Conservation (phyloP, 495 filamentous ascomycete genomes). For the Penicillium tannophilum region DNA sequence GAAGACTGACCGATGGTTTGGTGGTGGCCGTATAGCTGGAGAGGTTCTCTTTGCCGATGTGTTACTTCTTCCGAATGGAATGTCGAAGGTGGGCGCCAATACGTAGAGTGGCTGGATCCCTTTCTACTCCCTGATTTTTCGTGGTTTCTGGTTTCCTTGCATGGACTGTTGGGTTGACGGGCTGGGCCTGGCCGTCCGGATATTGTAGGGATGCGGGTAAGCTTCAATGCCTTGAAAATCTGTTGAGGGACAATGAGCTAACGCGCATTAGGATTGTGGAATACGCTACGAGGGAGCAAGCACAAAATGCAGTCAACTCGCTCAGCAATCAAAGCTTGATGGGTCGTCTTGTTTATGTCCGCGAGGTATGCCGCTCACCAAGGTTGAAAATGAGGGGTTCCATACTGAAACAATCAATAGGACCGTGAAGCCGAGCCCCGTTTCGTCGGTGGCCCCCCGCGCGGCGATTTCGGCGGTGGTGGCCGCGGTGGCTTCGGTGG, state of each 20-base stretch:
- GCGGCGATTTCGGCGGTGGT: conserved; percentile 66
- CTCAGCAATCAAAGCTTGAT: conserved; percentile 99
- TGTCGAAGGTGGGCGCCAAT: conserved; percentile 99
- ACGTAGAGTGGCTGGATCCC: conserved; percentile 86
- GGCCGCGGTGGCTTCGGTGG: conserved; percentile 41
- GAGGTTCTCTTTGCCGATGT: conserved; percentile 99
- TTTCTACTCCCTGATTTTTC: conserved; percentile 48
- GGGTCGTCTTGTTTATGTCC: conserved; percentile 97
- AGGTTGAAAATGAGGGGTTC: background rate
- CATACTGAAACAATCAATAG: conserved; percentile 41
- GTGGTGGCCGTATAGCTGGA: conserved; percentile 66
- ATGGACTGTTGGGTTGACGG: conserved; percentile 99
- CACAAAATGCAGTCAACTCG: conserved; percentile 93
- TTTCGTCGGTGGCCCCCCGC: conserved; percentile 75
- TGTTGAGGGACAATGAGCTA: conserved; percentile 28
- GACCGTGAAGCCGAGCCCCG: conserved; percentile 96
- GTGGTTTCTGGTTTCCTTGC: conserved; percentile 62
- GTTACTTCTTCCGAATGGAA: conserved; percentile 99
- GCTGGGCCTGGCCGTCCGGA: conserved; percentile 87
- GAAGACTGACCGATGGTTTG: conserved; percentile 32
- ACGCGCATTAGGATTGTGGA: conserved; percentile 85
- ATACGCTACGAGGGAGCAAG: conserved; percentile 99
- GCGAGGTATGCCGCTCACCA: conserved; percentile 67
- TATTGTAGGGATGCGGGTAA: conserved; percentile 99
- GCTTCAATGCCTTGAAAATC: conserved; percentile 35